phyloP scores from a whole-genome alignment of 192 early-diverging fungal species.

The Geranomyces variabilis region DNA sequence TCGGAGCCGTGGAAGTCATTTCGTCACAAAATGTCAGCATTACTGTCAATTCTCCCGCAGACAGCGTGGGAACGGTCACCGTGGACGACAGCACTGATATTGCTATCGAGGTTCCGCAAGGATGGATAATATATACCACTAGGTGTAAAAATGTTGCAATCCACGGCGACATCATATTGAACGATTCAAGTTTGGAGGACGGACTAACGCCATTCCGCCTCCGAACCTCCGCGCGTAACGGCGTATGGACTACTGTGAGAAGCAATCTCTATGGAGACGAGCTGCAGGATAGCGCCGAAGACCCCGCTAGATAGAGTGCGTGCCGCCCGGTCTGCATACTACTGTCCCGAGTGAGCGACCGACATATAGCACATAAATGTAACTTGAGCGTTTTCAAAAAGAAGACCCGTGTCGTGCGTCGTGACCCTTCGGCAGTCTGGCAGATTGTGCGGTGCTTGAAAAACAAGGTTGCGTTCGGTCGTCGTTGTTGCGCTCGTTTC shows the following conservation, averaged over 20 bases:
- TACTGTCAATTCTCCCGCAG: background rate
- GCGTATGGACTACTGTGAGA: background rate
- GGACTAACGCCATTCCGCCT: background rate
- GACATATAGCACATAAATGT: too few relatives aligned
- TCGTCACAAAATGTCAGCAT: background rate
- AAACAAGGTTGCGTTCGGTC: too few relatives aligned
- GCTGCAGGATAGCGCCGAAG: background rate
- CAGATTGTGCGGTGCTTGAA: too few relatives aligned
- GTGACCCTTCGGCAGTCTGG: too few relatives aligned
- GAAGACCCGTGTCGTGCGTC: too few relatives aligned
- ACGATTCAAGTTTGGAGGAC: background rate
- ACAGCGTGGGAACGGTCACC: background rate
- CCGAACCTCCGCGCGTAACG: background rate
- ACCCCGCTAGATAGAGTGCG: too few relatives aligned
- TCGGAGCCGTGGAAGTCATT: conserved; percentile 12
- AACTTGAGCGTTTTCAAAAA: too few relatives aligned
- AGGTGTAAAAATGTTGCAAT: background rate
- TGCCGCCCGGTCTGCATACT: too few relatives aligned
- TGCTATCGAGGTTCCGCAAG: background rate
- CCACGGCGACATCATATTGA: background rate
- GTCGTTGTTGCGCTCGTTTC: too few relatives aligned
- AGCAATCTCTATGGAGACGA: background rate
- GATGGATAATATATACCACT: background rate
- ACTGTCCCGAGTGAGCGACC: too few relatives aligned
- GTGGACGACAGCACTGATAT: conserved; percentile 2